Base-by-base conservation (phyloP, 345 rosid genomes). In the Brassica juncea region DNA sequence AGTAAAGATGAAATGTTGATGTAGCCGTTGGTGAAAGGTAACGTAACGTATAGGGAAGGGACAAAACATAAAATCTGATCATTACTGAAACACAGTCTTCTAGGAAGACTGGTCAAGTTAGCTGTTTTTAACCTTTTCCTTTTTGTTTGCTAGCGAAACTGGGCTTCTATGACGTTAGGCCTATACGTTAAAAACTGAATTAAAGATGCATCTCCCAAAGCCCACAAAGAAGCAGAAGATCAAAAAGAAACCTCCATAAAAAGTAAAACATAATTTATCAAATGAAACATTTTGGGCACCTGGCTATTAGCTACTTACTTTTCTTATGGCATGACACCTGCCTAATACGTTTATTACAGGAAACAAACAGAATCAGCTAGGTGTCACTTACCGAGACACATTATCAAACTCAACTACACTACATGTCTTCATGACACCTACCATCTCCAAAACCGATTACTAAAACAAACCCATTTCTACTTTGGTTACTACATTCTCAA, bases 41-140 rank as follows among this genome's bases (percentile, higher is more conserved):
- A 63, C 79, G 76, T 80, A 80, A 80, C 62, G 72, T 60, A 39
- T n/a, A 35, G 67, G 52, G 27, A 37, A 30, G 71, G 52, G 82
- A 79, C 68, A 78, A 57, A 35, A 27, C 63, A 23, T 60, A 54
- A 39, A 70, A 64, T 7, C 64, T 70, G 44, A 8, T 25, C 25
- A 60, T 60, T 27, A 60, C 65, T 60, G 8, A 25, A 23, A 58
- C 70, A 60, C 78, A 11, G 30, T 73, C 19, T 28, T 52, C 74
- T 32, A 79, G 70, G 42, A 47, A 60, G 74, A 73, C 82, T 72
- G 73, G 82, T 73, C 77, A 62, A 21, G 21, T 70, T 78, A 58
- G 54, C 62, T 65, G 34, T 37, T 72, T 74, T 9, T 52, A n/a
- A n/a, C 57, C 1, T 3, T 37, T 16, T 16, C 0, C 8, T 49